A percentile compares a stretch with the other conserved stretches of the same genome.
Conservation (phyloP, 371 early-diverging fungal genomes). For the Encephalitozoon hellem region DNA sequence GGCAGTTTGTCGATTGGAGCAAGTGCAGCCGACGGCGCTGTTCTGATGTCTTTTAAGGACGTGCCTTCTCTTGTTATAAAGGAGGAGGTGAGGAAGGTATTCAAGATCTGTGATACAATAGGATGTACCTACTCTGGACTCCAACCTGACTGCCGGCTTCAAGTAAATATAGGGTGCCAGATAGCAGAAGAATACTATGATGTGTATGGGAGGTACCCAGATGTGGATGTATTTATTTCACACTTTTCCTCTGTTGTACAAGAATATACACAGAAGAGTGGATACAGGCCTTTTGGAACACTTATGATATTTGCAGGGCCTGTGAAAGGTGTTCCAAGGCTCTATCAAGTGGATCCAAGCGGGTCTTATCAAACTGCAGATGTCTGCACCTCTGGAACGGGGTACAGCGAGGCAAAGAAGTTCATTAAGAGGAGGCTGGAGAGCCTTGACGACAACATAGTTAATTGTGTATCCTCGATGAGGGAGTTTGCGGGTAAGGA, state of each 20-base stretch:
- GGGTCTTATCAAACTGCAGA: constrained; percentile 48
- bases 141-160: constrained; percentile 57
- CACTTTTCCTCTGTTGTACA: constrained; percentile 53
- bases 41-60: constrained; percentile 55
- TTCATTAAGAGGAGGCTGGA: constrained; percentile 47
- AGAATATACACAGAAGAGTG: constrained; percentile 58
- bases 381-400: constrained; percentile 44
- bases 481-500: constrained; percentile 43
- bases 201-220: constrained; percentile 51
- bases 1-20: constrained; percentile 53
- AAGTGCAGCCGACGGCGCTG: constrained; percentile 52
- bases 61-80: constrained; percentile 45
- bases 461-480: constrained; percentile 35
- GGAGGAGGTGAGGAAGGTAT: constrained; percentile 48
- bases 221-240: constrained; percentile 53
- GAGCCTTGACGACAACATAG: constrained; percentile 53
- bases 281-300: constrained; percentile 60
- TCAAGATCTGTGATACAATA: constrained; percentile 53
- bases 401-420: constrained; percentile 44
- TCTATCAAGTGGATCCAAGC: constrained; percentile 59
- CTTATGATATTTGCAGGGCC: constrained; percentile 51
- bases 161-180: constrained; percentile 40
- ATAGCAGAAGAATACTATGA: constrained; percentile 59
- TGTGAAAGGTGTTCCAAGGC: constrained; percentile 26
- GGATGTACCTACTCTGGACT: constrained; percentile 58